Evolutionary conservation across 345 rosid species (phyloP).

Genomic region (Ceriops tagal): DNA sequence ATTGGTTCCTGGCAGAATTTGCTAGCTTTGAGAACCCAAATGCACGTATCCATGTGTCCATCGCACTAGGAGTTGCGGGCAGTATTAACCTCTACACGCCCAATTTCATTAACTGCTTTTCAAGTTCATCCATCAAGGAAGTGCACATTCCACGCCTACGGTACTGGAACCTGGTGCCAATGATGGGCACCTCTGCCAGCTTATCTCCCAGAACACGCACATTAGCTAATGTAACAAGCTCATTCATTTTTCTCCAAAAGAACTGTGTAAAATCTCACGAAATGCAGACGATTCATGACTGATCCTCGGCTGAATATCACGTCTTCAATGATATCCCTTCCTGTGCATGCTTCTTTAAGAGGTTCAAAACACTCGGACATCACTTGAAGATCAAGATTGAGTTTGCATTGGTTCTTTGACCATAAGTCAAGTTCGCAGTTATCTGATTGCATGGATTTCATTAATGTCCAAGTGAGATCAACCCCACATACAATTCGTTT

Average conservation of each 20-base stretch:
- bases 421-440: slow-evolving; percentile 25
- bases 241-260: slow-evolving; percentile 14
- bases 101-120: slow-evolving; percentile 24
- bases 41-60: slow-evolving; percentile 40
- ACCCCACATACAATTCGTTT: slow-evolving; percentile 48
- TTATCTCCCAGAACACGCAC: slow-evolving; percentile 23
- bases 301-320: slow-evolving; percentile 13
- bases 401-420: slow-evolving; percentile 45
- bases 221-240: slow-evolving; percentile 14
- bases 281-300: slow-evolving; percentile 8
- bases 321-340: slow-evolving; percentile 21
- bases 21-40: slow-evolving; percentile 44
- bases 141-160: slow-evolving; percentile 28
- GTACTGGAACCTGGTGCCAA: slow-evolving; percentile 21
- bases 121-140: slow-evolving; percentile 23
- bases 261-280: slow-evolving; percentile 24
- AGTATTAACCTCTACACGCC: slow-evolving; percentile 42
- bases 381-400: slow-evolving; percentile 12
- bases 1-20: slow-evolving; percentile 19
- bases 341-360: slow-evolving; percentile 13
- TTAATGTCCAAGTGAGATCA: slow-evolving; percentile 61
- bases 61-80: slow-evolving; percentile 33
- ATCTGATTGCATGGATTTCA: slow-evolving; percentile 35
- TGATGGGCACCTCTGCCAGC: slow-evolving; percentile 30
- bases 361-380: slow-evolving; percentile 29